Evolutionary conservation across 2,329 filamentous ascomycete species (phyloP), one percentile per base, ranked within the genome.

Genomic region (Colletotrichum lindemuthianum): DNA sequence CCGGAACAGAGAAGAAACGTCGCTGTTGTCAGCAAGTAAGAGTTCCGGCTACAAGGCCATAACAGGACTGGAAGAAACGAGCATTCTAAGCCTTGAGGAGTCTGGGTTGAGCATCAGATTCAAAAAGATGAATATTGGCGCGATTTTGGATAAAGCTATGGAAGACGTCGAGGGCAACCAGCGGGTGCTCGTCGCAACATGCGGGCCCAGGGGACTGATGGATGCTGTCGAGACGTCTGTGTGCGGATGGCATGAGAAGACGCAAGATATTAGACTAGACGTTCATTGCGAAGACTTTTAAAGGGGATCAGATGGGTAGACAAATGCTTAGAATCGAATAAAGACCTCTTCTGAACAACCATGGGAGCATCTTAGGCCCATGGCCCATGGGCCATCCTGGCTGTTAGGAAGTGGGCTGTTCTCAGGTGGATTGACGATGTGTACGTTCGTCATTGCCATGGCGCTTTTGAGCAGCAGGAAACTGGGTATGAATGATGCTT

Each of bases 131-230:
- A 11, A 55, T 8, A 24, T 60, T n/a, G 50, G 32, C 6, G n/a
- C 8, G 43, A 43, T 48, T 4, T 16, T 60, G 4, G 36, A 24
- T 6, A 43, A 55, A 3, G 43, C 39, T 16, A 8, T 60, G 8
- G 16, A 7, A 1, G 15, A 11, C 7, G 34, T 37, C 4, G 11
- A 50, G 15, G 49, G 33, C 24, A 11, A 16, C 2, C 55, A 58
- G 34, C n/a, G 55, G 11, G 44, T 47, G 2, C 34, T 58, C 4
- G n/a, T 61, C 2, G 59, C 51, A 13, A 39, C 58, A 9, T 61
- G 59, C 37, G 59, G 59, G 11, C 59, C 51, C 2, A 16, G 32
- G 39, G 49, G 37, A n/a, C 12, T 61, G 4, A 57, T 61, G 51
- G 52, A 61, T 16, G 59, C 37, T 11, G 59, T 61, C 11, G 50